phyloP scores from a whole-genome alignment of 352 stramenopile genomes.

The Globisporangium solare region DNA sequence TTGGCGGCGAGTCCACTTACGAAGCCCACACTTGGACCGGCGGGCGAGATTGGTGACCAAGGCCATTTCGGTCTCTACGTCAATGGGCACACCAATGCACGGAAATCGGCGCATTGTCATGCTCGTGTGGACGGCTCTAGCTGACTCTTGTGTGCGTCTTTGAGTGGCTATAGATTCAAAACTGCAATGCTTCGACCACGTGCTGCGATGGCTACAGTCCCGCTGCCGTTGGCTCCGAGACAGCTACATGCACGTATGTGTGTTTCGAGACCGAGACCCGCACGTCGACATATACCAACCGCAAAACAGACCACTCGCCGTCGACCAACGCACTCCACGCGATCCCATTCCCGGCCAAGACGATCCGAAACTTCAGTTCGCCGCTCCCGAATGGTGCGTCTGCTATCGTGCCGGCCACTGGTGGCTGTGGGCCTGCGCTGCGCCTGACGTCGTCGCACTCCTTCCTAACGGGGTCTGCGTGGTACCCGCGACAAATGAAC shows the following conservation, averaged over 20 bases:
- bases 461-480: slow-evolving; percentile 80
- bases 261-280: slow-evolving; percentile 45
- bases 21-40: slow-evolving; percentile 64
- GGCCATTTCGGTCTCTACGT: slow-evolving; percentile 88
- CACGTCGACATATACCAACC: slow-evolving; percentile 31
- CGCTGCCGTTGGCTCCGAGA: slow-evolving; percentile 11
- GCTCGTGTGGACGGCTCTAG: background rate
- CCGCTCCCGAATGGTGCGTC: slow-evolving; percentile 4
- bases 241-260: slow-evolving; percentile 26
- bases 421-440: slow-evolving; percentile 60
- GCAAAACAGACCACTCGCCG: slow-evolving; percentile 24
- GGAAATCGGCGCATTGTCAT: background rate
- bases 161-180: slow-evolving; percentile 53
- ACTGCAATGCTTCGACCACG: slow-evolving; percentile 84
- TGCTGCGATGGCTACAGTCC: slow-evolving; percentile 78
- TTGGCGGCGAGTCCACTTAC: slow-evolving; percentile 22
- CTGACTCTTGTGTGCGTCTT: background rate
- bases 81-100: slow-evolving; percentile 80
- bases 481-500: slow-evolving; percentile 88
- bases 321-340: slow-evolving; percentile 40
- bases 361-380: slow-evolving; percentile 23
- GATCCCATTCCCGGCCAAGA: slow-evolving; percentile 38
- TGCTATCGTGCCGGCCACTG: slow-evolving; percentile 30
- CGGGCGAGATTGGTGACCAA: slow-evolving; percentile 83
- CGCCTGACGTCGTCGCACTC: slow-evolving; percentile 74